Conservation (phyloP, 768 basidiomycete genomes). For the Lactarius psammicola region DNA sequence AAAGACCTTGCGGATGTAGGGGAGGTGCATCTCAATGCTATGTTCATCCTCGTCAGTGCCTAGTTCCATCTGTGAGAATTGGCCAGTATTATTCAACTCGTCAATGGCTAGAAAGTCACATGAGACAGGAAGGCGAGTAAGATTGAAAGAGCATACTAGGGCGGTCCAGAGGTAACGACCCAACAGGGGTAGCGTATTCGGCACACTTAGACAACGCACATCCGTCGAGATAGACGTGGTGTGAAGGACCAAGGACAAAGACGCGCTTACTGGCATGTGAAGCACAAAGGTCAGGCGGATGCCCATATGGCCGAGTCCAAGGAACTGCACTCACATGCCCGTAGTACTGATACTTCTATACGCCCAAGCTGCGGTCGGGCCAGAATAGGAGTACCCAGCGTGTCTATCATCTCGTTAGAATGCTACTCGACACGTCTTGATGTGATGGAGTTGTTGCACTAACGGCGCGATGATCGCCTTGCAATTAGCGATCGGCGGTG, state of each 20-base stretch:
- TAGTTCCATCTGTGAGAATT: slow-evolving; percentile 66
- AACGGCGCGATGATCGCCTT: slow-evolving; percentile 97
- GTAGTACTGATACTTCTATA: slow-evolving; percentile 84
- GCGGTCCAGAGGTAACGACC: slow-evolving; percentile 72
- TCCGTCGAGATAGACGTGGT: slow-evolving; percentile 82
- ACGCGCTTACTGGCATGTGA: slow-evolving; percentile 68
- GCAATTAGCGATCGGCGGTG: slow-evolving; percentile 64
- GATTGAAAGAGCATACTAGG: slow-evolving; percentile 54
- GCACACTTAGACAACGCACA: slow-evolving; percentile 84
- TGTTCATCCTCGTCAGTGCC: slow-evolving; percentile 90
- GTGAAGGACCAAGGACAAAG: slow-evolving; percentile 94
- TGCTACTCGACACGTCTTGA: neutral
- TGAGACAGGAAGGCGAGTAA: slow-evolving; percentile 5
- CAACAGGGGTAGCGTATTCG: slow-evolving; percentile 82
- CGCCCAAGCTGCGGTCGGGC: slow-evolving; percentile 93
- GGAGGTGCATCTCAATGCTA: slow-evolving; percentile 97
- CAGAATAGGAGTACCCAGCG: slow-evolving; percentile 95
- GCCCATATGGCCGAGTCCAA: slow-evolving; percentile 5
- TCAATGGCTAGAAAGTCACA: slow-evolving; percentile 50
- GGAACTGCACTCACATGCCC: slow-evolving; percentile 61
- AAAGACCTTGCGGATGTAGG: slow-evolving; percentile 84
- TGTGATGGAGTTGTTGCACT: slow-evolving; percentile 35
- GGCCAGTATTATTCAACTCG: slow-evolving; percentile 60
- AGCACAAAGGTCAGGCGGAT: neutral
- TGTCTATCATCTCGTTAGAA: slow-evolving; percentile 54